Base-by-base conservation (phyloP, 2,329 filamentous ascomycete genomes). In the Penicillium sp. region DNA sequence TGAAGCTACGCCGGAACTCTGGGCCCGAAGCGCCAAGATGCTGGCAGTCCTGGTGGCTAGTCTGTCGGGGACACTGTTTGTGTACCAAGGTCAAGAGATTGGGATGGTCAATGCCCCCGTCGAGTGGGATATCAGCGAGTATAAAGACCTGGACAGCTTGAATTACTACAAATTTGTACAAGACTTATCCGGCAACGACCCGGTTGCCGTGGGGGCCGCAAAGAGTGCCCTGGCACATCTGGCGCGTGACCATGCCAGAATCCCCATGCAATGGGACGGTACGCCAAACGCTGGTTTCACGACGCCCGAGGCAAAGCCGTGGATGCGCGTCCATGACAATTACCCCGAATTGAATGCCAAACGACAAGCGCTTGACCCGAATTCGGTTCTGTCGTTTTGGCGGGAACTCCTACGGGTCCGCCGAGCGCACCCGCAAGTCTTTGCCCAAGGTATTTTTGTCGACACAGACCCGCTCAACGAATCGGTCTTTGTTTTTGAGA, bases 221-320 rank as follows among this genome's bases (percentile, higher is more conserved):
- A 73, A 76, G 56, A 64, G 70, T 7, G 72, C 78, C 35, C 69
- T 86, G 44, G 77, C 82, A 53, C 72, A 76, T 49, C 76, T 85
- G 28, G 82, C 55, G 3, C 49, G 56, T 77, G 5, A 88, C 61
- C 80, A 88, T 59, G 76, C 82, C 7, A 74, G 84, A n/a, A 76
- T 81, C 3, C 84, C 84, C 0, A 80, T 88, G 70, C 82, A 84
- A 53, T 88, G 84, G 84, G 75, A 75, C 47, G 72, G 64, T 0
- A 68, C 69, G 0, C 63, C 71, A 1, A 74, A 83, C 53, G 81
- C 79, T 0, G 84, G 84, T 1, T 87, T 87, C 68, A 82, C 81
- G 5, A 65, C 69, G 46, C 54, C 68, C 0, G 70, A 67, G 0
- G 73, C 71, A 0, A 68, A 70, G 43, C 79, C 81, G 0, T 84